Base-by-base conservation (phyloP, 2,329 filamentous ascomycete genomes). In the Talaromyces amestolkiae region DNA sequence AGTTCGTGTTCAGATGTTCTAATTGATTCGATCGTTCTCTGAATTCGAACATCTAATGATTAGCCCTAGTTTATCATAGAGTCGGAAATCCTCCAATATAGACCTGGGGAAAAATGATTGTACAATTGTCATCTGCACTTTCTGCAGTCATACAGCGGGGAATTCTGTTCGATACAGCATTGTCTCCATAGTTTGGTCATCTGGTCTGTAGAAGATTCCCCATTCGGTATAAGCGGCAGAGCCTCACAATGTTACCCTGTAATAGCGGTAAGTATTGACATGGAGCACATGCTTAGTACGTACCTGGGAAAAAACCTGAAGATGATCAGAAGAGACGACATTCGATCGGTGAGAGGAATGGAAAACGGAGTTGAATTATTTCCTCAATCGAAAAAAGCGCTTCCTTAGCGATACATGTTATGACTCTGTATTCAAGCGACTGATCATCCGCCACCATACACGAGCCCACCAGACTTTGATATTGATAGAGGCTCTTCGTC, bases 221-320 rank as follows among this genome's bases (percentile, higher is more conserved):
- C 10, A 15, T 54, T 35, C 10, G 31, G 10, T 0, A 35, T n/a
- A 54, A 33, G 51, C 17, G 31, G 31, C 17, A 54, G 31, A 54
- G 51, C 51, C 51, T 54, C 51, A 54, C 51, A 22, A 35, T 54
- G 51, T 22, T 35, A 56, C 53, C 33, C n/a, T 56, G 31, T 19
- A 39, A 56, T 56, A 27, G 11, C n/a, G 33, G 19, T 24, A 56
- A 31, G 27, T 39, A 51, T 13, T 3, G 22, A 54, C 1, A 3
- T 53, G 27, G 27, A 53, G 24, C 9, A 33, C 24, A 33, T 53
- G 17, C 3, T 33, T 53, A n/a, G 17, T 10, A 53, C 49, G 27
- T 8, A 33, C 49, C 15, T 31, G 27, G 27, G 24, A 51, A 15
- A n/a, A 2, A 17, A n/a, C 15, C 24, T 51, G 24, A 31, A 3